phyloP scores from a whole-genome alignment of 2,329 filamentous ascomycete species.

The Hypocreales sp. region DNA sequence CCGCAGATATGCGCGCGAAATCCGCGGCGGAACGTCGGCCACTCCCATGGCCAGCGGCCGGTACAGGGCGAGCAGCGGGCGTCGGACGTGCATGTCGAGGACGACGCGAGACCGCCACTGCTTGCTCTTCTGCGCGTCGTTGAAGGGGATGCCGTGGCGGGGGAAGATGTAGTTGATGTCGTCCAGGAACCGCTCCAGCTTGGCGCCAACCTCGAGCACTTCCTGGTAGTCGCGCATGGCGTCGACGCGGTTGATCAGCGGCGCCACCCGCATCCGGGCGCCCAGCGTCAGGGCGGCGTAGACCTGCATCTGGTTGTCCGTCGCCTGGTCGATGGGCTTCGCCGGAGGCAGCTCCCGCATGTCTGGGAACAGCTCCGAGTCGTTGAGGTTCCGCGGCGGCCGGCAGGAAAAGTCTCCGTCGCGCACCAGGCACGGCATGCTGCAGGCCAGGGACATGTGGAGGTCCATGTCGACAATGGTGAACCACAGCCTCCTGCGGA shows the following conservation, averaged over 20 bases:
- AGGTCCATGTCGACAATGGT: conserved; percentile 41
- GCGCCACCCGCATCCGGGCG: conserved; percentile 31
- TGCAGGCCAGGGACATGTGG: conserved; percentile 35
- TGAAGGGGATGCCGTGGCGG: conserved; percentile 24
- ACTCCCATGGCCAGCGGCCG: conserved; percentile 38
- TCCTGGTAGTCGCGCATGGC: conserved; percentile 35
- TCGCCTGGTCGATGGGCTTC: conserved; percentile 34
- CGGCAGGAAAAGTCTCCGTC: conserved; percentile 37
- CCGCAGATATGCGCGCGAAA: conserved; percentile 34
- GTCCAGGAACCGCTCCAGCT: conserved; percentile 36
- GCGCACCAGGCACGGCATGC: conserved; percentile 33
- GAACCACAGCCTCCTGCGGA: conserved; percentile 38
- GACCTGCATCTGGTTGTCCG: conserved; percentile 37
- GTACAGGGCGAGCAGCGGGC: conserved; percentile 36
- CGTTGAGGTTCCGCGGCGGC: conserved; percentile 37
- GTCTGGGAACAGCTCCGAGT: conserved; percentile 29
- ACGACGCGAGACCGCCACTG: conserved; percentile 35
- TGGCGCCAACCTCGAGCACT: conserved; percentile 35
- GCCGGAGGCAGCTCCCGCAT: conserved; percentile 32
- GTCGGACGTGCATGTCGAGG: conserved; percentile 37
- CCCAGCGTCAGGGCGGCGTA: conserved; percentile 35
- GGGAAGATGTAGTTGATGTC: conserved; percentile 38
- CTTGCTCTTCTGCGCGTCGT: conserved; percentile 28
- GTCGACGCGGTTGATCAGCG: conserved; percentile 35
- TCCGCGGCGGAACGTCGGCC: conserved; percentile 31